These are phyloP conservation scores for Neopestalotiopsis rosae DNA, from an alignment of 2,329 filamentous ascomycete genomes.

Conservation along the genomic window DNA sequence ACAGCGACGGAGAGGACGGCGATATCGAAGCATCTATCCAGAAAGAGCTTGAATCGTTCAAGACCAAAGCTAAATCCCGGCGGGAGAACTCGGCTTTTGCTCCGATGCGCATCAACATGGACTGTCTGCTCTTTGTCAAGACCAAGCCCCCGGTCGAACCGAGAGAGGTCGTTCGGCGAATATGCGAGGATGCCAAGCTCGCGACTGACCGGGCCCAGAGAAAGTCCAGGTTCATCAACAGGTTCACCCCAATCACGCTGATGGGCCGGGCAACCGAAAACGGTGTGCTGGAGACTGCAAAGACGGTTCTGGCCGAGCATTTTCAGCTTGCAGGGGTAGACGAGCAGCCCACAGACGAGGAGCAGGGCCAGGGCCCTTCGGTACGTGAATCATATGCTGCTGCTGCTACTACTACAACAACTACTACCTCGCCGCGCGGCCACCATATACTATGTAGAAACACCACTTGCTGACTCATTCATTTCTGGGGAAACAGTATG, in stretches of 20 bases:
- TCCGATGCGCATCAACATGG: slow-evolving; percentile 59
- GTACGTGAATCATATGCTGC: slow-evolving; percentile 42
- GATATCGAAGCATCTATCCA: slow-evolving; percentile 78
- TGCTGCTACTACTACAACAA: not conserved
- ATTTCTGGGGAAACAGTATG: slow-evolving; percentile 62
- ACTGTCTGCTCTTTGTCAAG: slow-evolving; percentile 68
- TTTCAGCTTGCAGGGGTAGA: slow-evolving; percentile 55
- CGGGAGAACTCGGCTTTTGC: slow-evolving; percentile 55
- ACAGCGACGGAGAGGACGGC: slow-evolving; percentile 50
- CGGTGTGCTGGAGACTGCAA: slow-evolving; percentile 69
- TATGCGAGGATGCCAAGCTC: slow-evolving; percentile 59
- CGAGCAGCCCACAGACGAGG: slow-evolving; percentile 22
- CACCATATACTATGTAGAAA: not conserved
- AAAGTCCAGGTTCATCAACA: slow-evolving; percentile 64
- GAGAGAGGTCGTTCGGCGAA: slow-evolving; percentile 55
- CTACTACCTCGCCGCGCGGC: not conserved
- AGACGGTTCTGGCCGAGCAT: slow-evolving; percentile 64
- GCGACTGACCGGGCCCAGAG: slow-evolving; percentile 47
- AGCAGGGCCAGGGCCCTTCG: slow-evolving; percentile 40
- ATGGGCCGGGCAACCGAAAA: slow-evolving; percentile 69
- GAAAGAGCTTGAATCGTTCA: slow-evolving; percentile 72
- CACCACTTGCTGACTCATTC: not conserved
- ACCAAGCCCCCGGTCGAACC: slow-evolving; percentile 61
- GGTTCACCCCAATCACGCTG: slow-evolving; percentile 56
- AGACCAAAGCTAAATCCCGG: slow-evolving; percentile 44